A percentile compares a stretch with the other conserved stretches of the same genome.
phyloP scores from a whole-genome alignment of 73 alveolate species.

The Paramecium sonneborni region DNA sequence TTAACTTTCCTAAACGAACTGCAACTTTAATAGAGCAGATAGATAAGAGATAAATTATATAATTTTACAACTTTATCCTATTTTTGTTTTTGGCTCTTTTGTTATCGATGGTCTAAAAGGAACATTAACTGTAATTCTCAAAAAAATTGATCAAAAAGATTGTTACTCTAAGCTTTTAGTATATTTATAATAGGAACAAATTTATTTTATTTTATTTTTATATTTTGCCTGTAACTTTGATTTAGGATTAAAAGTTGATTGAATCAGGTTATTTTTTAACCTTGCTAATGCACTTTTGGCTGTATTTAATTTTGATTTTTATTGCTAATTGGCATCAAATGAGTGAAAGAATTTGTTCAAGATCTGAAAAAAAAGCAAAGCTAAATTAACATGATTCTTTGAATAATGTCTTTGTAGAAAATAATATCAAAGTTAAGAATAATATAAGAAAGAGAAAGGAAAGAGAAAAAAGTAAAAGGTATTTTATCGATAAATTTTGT shows the following conservation, averaged over 20 bases:
- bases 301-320: not conserved
- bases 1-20: not conserved
- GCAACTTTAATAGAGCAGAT: not conserved
- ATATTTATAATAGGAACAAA: not conserved
- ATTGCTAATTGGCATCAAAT: not conserved
- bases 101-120: not conserved
- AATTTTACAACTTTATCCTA: not conserved
- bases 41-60: not conserved
- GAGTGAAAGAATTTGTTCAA: not conserved
- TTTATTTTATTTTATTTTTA: not conserved
- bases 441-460: too few relatives aligned
- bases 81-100: not conserved
- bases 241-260: not conserved
- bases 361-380: not conserved
- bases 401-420: not conserved
- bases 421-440: too few relatives aligned
- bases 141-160: not conserved
- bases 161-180: not conserved
- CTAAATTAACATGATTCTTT: not conserved
- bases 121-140: not conserved
- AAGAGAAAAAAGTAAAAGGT: too few relatives aligned
- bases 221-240: not conserved
- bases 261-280: not conserved
- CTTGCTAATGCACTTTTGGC: not conserved
- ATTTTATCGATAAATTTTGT: too few relatives aligned